These are phyloP conservation scores for Yamadazyma nakazawae DNA, from an alignment of 805 yeast species.

Conservation along the genomic window DNA sequence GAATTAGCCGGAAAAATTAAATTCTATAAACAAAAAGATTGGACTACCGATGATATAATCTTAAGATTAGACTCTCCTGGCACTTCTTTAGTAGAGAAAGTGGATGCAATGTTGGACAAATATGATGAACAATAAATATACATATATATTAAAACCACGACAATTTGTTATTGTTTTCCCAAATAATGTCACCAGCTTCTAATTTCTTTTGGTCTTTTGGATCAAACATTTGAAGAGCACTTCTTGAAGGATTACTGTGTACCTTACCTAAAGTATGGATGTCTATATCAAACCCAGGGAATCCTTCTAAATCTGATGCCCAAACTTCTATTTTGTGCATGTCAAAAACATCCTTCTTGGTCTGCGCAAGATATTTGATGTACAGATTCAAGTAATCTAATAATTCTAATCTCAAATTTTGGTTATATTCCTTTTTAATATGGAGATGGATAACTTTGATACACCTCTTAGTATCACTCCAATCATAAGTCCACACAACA, in stretches of 20 bases:
- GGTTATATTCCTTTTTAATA: conserved; percentile 8
- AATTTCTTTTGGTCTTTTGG: conserved; percentile 24
- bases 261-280: conserved; percentile 18
- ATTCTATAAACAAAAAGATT: conserved; percentile 33
- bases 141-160: conserved; percentile 35
- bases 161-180: conserved; percentile 42
- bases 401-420: conserved; percentile 2
- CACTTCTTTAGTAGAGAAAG: conserved; percentile 22
- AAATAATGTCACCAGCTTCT: conserved; percentile 25
- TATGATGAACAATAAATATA: neutral
- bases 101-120: conserved; percentile 20
- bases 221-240: conserved; percentile 31
- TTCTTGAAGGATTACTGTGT: conserved; percentile 31
- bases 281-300: conserved; percentile 1
- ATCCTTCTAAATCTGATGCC: conserved; percentile 25
- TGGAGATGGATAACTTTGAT: conserved; percentile 12
- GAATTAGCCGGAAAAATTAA: conserved; percentile 25
- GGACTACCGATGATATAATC: conserved; percentile 39
- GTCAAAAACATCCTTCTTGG: neutral
- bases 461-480: neutral
- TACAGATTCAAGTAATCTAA: conserved; percentile 11
- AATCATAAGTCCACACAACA: conserved; percentile 41
- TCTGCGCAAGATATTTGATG: neutral
- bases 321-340: conserved; percentile 28
- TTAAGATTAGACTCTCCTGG: conserved; percentile 24